A percentile compares a stretch with the other conserved stretches of the same genome.
Conservation (phyloP, 495 filamentous ascomycete species). For the Cercophora newfieldiana region DNA sequence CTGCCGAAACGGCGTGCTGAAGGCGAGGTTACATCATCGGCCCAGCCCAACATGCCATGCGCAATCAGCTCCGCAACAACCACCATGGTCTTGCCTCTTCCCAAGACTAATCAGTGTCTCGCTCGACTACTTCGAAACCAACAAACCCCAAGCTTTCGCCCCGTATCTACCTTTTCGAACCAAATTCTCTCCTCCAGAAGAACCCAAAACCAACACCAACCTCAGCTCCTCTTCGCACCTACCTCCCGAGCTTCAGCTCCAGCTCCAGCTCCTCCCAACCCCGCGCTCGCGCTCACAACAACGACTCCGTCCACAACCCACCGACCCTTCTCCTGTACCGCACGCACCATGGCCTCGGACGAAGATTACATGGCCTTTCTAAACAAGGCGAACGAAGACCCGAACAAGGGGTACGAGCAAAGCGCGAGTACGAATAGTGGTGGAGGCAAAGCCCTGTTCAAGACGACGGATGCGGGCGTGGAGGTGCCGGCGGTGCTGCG, state of each 20-base stretch:
- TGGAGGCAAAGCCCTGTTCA: slow-evolving; percentile 33
- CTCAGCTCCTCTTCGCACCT: not conserved
- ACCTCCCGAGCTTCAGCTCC: not conserved
- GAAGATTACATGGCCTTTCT: slow-evolving; percentile 79
- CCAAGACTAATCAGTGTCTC: slow-evolving; percentile 3
- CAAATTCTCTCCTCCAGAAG: not conserved
- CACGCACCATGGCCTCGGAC: slow-evolving; percentile 67
- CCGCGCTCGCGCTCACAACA: not conserved
- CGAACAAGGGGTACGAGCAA: slow-evolving; percentile 45
- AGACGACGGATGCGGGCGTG: slow-evolving; percentile 52
- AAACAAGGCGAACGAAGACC: slow-evolving; percentile 77
- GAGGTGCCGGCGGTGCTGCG: slow-evolving; percentile 57
- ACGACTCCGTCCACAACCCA: too few relatives aligned
- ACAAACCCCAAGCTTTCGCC: not conserved
- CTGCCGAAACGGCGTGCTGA: not conserved
- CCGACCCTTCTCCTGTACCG: not conserved
- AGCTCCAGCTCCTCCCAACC: too few relatives aligned
- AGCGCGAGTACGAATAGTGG: not conserved
- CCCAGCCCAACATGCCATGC: not conserved
- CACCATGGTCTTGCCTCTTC: not conserved
- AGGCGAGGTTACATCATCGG: slow-evolving; percentile 21
- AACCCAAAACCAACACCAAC: slow-evolving; percentile 1
- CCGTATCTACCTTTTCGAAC: not conserved
- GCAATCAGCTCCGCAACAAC: not conserved
- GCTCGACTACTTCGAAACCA: not conserved